phyloP scores from a whole-genome alignment of 2,329 filamentous ascomycete genomes.

The Nemania sp. region DNA sequence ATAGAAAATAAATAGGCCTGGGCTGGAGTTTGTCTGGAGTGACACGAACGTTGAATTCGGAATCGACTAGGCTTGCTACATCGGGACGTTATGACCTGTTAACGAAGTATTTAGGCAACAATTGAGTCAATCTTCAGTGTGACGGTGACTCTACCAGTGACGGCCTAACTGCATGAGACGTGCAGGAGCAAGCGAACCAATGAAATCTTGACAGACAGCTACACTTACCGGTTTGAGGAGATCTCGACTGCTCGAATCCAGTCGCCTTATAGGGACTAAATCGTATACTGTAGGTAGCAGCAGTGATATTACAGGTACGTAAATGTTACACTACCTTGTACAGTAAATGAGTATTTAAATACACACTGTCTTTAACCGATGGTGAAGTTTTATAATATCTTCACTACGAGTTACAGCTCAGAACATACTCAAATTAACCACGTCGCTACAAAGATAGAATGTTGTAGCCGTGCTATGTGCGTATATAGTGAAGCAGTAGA shows the following conservation, averaged over 20 bases:
- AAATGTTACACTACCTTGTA: not conserved
- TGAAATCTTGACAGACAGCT: not conserved
- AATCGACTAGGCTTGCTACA: not conserved
- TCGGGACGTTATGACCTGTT: slow-evolving; percentile 14
- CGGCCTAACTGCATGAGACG: slow-evolving; percentile 2
- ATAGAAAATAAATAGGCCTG: not conserved
- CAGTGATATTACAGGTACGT: not conserved
- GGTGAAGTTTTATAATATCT: not conserved
- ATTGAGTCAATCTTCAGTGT: not conserved
- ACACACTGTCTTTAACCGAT: not conserved
- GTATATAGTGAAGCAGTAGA: no score
- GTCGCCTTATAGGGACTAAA: not conserved
- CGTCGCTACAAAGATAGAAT: no score
- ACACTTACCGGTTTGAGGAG: not conserved
- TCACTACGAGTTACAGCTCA: no score
- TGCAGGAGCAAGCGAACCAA: not conserved
- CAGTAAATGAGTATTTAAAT: not conserved
- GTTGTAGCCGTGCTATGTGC: no score
- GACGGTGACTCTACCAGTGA: not conserved
- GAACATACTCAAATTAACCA: no score
- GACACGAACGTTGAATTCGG: not conserved
- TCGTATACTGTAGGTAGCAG: not conserved
- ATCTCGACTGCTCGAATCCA: not conserved
- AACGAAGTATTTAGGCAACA: not conserved
- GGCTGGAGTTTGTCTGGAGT: not conserved